Base-by-base conservation (phyloP, 2,329 filamentous ascomycete species). In the Sclerotinia trifoliorum region DNA sequence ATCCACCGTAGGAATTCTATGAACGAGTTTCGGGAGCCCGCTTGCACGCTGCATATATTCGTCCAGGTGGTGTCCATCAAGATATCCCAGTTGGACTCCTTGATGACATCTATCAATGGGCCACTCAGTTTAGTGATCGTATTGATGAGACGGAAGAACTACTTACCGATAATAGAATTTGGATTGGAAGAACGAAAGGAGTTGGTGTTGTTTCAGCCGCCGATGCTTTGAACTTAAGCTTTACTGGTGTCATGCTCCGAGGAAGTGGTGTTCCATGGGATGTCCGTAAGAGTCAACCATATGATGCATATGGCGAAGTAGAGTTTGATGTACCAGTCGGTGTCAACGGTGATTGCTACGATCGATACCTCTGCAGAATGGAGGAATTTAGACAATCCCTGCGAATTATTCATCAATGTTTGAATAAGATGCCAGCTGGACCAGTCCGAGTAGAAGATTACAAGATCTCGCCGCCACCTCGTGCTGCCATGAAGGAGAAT, bases 61-160 rank as follows among this genome's bases (percentile, higher is more conserved):
- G 95, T 75, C 95, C 95, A 60, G 95, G 95, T 77, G 95, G 95
- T 82, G 95, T 99, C 67, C 92, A 93, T 77, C 94, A 98, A 81
- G 95, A 99, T 83, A 86, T 99, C 57, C 95, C 95, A 42, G 78
- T 97, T 70, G 95, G 95, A 73, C 89, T 99, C 57, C 88, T 99
- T 63, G 96, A 99, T 79, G 95, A 99, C 79, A 99, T 99, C 78
- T 98, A 99, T 84, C 94, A 98, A 82, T 99, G 95, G 95, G 95
- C 95, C 21, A 99, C 95, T 69, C 95, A 99, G 81, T 99, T 99
- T 77, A 92, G 93, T 77, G 95, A 99, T 83, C 93, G 95, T 75
- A 95, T 99, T 77, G 95, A 99, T 79, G 95, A 99, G 81, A 98
- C 95, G 67, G 95, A 99, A 80, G 95, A 99, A 81, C 91, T 99